These are phyloP conservation scores for Quercus tomentella DNA, from an alignment of 331 rosid genomes.

Conservation along the genomic window DNA sequence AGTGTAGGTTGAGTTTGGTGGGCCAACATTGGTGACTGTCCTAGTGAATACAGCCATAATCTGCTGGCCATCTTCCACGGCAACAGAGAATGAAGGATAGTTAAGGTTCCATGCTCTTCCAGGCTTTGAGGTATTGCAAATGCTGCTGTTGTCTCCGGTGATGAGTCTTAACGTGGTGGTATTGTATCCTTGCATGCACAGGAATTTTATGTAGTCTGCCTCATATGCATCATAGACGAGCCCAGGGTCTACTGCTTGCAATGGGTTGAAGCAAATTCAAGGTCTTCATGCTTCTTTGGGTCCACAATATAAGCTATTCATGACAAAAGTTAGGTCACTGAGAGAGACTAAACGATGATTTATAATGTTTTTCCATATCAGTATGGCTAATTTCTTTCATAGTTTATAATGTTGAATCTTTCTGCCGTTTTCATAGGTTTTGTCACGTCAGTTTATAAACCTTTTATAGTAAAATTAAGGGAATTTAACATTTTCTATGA, in stretches of 20 bases:
- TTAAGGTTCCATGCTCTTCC: slow-evolving; percentile 32
- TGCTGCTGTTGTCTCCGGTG: slow-evolving; percentile 8
- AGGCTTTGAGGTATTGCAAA: not conserved
- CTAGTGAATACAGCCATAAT: slow-evolving; percentile 8
- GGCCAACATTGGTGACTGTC: slow-evolving; percentile 31
- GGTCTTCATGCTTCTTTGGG: slow-evolving; percentile 4
- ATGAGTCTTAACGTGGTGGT: not conserved
- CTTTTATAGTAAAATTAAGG: no score
- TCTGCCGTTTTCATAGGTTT: not conserved
- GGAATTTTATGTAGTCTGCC: slow-evolving; percentile 9
- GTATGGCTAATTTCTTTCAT: not conserved
- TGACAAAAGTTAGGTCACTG: not conserved
- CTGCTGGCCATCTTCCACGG: slow-evolving; percentile 16
- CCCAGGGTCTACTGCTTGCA: slow-evolving; percentile 11
- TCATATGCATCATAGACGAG: slow-evolving; percentile 9
- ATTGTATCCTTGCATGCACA: slow-evolving; percentile 14
- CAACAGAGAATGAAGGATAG: slow-evolving; percentile 25
- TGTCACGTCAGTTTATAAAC: not conserved
- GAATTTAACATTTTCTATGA: no score
- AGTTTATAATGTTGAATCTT: not conserved
- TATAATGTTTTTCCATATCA: not conserved
- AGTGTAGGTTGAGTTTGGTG: slow-evolving; percentile 19
- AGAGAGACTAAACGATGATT: not conserved
- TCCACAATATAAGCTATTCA: slow-evolving; percentile 7
- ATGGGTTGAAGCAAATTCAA: slow-evolving; percentile 25